phyloP scores from a whole-genome alignment of 1,284 basidiomycete species.

The Heliocybe sulcata region DNA sequence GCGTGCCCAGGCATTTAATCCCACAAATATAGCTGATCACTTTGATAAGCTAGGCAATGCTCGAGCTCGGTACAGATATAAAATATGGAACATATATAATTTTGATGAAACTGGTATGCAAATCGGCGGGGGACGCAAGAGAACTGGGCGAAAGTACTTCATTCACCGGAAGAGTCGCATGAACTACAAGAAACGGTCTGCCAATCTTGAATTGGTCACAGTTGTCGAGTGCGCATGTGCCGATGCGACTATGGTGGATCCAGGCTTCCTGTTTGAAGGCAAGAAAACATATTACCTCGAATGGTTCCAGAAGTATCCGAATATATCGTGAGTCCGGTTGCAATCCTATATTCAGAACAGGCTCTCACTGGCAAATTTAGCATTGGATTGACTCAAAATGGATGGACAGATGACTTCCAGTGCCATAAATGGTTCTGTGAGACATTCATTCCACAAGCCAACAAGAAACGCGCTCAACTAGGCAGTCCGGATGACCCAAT shows the following conservation, averaged over 20 bases:
- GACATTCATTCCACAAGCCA: constrained; percentile 21
- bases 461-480: no score
- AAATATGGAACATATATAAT: constrained; percentile 1
- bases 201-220: constrained; percentile 21
- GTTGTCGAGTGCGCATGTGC: constrained; percentile 23
- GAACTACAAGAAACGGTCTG: constrained; percentile 13
- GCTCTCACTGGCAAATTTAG: background rate
- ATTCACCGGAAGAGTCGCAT: constrained; percentile 4
- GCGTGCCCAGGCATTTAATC: no score
- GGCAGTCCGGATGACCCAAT: constrained; percentile 3
- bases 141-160: constrained; percentile 12
- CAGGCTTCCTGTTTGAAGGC: constrained; percentile 26
- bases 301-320: background rate
- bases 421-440: constrained; percentile 25
- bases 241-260: constrained; percentile 14
- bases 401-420: constrained; percentile 31
- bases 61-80: no score
- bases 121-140: constrained; percentile 18
- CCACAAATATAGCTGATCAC: no score
- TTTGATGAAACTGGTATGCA: constrained; percentile 25
- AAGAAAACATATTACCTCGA: constrained; percentile 1
- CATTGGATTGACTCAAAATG: constrained; percentile 14
- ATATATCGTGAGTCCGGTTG: constrained; percentile 13
- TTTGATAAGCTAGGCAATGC: no score
- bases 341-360: constrained; percentile 8